Evolutionary conservation across 2,329 filamentous ascomycete genomes (phyloP), one percentile per base, ranked within the genome.

Genomic region (Aspergillus clavatus): DNA sequence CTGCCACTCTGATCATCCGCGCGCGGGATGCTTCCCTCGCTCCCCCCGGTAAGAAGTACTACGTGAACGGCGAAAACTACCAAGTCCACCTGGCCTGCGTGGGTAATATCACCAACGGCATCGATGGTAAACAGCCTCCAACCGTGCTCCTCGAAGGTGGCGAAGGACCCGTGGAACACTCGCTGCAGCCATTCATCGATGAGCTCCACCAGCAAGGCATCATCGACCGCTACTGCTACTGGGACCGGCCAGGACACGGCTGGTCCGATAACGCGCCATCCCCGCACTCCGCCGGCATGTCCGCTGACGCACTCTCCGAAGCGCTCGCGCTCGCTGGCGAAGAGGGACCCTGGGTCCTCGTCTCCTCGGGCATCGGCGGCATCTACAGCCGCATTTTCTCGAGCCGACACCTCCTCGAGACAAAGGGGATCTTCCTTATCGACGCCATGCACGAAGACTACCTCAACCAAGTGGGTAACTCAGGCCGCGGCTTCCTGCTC

Each of bases 181-280:
- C 84, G 5, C 76, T 98, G 44, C 86, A 89, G 71, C 79, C 83
- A 43, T 88, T 95, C 71, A 87, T 89, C 8, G 81, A 89, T 47
- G 76, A 82, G 44, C 83, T 86, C 1, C 74, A 89, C 53, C 75
- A 81, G 52, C 93, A 93, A 58, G 87, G 88, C 29, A 87, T 85
- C 37, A 93, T 98, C 57, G 74, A 76, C 45, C 83, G 91, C 48
- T 97, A 95, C 72, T 98, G 93, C 75, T 96, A 95, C 68, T 90
- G 88, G 63, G 93, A 98, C 64, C 85, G 93, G 18, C 93, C 93
- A 1, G 93, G 93, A 1, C 79, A 91, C 45, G 91, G 80, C 5
- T 95, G 89, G 83, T 81, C 82, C 38, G 93, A 98, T 68, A 91
- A 93, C 44, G 89, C 91, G 0, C 93, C 93, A 2, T 96, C 90